Percentiles rank a stretch among this genome's conserved stretches.
Evolutionary conservation across 2,329 filamentous ascomycete genomes (phyloP).

Genomic region (Dactylellina cionopaga): DNA sequence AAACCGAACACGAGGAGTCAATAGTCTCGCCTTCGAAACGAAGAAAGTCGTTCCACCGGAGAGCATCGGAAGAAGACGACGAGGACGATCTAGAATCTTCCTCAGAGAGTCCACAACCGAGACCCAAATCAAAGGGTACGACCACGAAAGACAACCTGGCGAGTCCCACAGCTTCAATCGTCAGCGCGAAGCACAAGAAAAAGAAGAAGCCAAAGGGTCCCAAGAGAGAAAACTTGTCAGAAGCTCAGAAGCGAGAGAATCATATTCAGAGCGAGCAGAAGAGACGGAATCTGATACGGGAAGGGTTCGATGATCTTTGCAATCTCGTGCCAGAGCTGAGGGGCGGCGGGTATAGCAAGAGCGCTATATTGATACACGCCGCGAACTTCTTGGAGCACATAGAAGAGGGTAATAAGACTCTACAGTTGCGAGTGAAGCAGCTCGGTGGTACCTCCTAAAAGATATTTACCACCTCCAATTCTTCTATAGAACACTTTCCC

Average conservation of each 20-base stretch:
- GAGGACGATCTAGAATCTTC: slow-evolving; percentile 54
- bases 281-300: slow-evolving; percentile 80
- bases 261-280: slow-evolving; percentile 91
- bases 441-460: slow-evolving; percentile 58
- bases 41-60: slow-evolving; percentile 49
- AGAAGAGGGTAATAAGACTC: slow-evolving; percentile 72
- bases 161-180: slow-evolving; percentile 19
- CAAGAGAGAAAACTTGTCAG: slow-evolving; percentile 73
- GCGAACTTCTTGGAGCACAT: slow-evolving; percentile 81
- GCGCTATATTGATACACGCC: slow-evolving; percentile 77
- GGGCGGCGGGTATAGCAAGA: slow-evolving; percentile 83
- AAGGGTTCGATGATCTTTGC: slow-evolving; percentile 83
- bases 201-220: slow-evolving; percentile 63
- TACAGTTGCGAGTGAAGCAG: slow-evolving; percentile 68
- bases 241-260: slow-evolving; percentile 84
- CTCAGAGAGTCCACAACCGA: slow-evolving; percentile 49
- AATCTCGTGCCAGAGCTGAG: slow-evolving; percentile 78
- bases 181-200: slow-evolving; percentile 62
- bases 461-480: neutral
- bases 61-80: slow-evolving; percentile 53
- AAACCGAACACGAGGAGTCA: slow-evolving; percentile 23
- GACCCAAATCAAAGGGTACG: slow-evolving; percentile 29
- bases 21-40: slow-evolving; percentile 48
- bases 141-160: slow-evolving; percentile 24
- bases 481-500: too few relatives aligned